These are phyloP conservation scores for Picochlorum sp. DNA, from an alignment of 139 green algal species.

Conservation along the genomic window DNA sequence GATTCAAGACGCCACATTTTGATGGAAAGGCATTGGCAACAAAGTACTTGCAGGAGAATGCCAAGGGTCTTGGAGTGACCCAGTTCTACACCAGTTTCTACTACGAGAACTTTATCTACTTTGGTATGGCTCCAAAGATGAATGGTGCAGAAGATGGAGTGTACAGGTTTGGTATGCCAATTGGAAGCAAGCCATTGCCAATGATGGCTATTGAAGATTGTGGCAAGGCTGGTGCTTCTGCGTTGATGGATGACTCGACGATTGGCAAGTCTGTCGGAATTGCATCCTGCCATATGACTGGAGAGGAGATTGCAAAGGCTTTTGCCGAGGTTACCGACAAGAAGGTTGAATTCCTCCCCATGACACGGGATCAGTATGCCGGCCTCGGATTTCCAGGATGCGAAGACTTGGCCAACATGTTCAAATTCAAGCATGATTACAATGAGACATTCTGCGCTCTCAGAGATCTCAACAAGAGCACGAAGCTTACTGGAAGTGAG, in stretches of 20 bases:
- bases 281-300: neutral
- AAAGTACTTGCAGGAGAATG: neutral
- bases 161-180: neutral
- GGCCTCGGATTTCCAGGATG: neutral
- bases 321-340: neutral
- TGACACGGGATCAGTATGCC: neutral
- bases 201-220: neutral
- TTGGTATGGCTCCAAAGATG: slow-evolving; percentile 1
- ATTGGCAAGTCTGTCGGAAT: neutral
- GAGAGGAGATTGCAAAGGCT: neutral
- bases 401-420: neutral
- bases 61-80: neutral
- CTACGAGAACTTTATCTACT: neutral
- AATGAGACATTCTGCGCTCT: neutral
- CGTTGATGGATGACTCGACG: neutral
- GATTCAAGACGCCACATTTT: neutral
- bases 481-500: neutral
- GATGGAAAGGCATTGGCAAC: slow-evolving; percentile 4
- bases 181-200: slow-evolving; percentile 3
- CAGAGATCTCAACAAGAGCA: neutral
- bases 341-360: neutral
- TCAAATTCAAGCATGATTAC: slow-evolving; percentile 3
- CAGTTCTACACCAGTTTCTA: slow-evolving; percentile 1
- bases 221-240: neutral
- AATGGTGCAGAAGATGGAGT: slow-evolving; percentile 4